Base-by-base conservation (phyloP, 2,329 filamentous ascomycete species). In the Exserohilum rostratum region DNA sequence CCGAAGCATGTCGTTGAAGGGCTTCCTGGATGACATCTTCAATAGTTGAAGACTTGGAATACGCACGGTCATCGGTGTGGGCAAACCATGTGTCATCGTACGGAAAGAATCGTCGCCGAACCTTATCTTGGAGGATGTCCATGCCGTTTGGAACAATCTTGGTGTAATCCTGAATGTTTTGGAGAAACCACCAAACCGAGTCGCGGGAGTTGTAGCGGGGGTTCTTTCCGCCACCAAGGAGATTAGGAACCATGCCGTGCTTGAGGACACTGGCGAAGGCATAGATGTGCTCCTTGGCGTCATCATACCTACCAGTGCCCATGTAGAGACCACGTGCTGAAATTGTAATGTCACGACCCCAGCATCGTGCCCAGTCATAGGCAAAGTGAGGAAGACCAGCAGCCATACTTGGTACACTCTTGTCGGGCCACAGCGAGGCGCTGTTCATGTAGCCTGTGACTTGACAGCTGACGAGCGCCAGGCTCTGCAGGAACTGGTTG, bases 291-390 rank as follows among this genome's bases (percentile, higher is more conserved):
- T 98, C 92, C 69, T 87, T 93, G 6, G 95, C 95, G 72, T 97
- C 93, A 2, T 84, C 85, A 66, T 90, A 96, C 7, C 95, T 88
- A 2, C 92, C 91, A 10, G 93, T 98, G 35, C 90, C 92, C 31
- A 99, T 85, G 64, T 90, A 91, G n/a, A 99, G 82, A 38, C 95
- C 95, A 46, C 95, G 89, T 35, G 96, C 85, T 12, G 95, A 95
- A 60, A 99, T 99, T 75, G 97, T 98, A 11, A 97, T 91, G 74
- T 99, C 95, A 51, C 95, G 88, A 6, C 96, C 95, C 95, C 95
- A 99, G 76, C 93, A 97, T 66, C 95, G 86, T 45, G 93, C 93
- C 93, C 95, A 99, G 66, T 92, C 89, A 7, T 90, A 89, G 0
- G 95, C 86, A 71, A 99, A 99, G 76, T 99, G 95, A 31, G 95